Evolutionary conservation across 768 basidiomycete genomes (phyloP).

Genomic region (Mycena metata): DNA sequence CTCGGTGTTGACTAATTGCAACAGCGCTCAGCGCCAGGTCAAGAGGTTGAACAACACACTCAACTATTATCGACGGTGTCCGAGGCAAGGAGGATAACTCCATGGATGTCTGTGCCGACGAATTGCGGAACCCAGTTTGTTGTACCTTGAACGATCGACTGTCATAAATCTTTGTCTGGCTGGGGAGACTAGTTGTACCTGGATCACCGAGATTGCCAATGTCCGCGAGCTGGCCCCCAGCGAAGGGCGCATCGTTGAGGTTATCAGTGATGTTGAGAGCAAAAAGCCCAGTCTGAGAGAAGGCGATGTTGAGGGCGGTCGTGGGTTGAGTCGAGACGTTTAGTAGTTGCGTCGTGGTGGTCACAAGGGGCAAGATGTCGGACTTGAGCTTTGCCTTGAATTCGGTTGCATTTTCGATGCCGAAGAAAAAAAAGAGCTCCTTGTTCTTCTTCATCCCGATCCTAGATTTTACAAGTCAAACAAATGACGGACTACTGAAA

Average conservation of each 20-base stretch:
- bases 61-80: conserved; percentile 27
- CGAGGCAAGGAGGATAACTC: conserved; percentile 40
- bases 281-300: conserved; percentile 37
- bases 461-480: conserved; percentile 15
- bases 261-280: conserved; percentile 32
- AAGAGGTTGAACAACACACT: too few relatives aligned
- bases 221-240: conserved; percentile 29
- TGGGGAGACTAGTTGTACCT: conserved; percentile 23
- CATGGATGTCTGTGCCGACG: conserved; percentile 34
- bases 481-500: background rate
- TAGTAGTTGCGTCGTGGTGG: conserved; percentile 35
- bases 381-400: conserved; percentile 38
- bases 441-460: conserved; percentile 43
- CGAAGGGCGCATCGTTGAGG: conserved; percentile 32
- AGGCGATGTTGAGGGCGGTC: conserved; percentile 43
- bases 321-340: conserved; percentile 27
- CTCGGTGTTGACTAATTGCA: conserved; percentile 6
- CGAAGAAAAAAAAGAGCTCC: conserved; percentile 43
- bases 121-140: conserved; percentile 36
- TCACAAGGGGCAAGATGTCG: conserved; percentile 33
- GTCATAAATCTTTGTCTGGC: too few relatives aligned
- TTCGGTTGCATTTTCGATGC: conserved; percentile 33
- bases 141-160: too few relatives aligned
- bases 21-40: too few relatives aligned
- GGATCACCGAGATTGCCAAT: conserved; percentile 32